Evolutionary conservation across 306 rosid species (phyloP), one percentile per base, ranked within the genome.

Genomic region (Cyamopsis tetragonoloba): DNA sequence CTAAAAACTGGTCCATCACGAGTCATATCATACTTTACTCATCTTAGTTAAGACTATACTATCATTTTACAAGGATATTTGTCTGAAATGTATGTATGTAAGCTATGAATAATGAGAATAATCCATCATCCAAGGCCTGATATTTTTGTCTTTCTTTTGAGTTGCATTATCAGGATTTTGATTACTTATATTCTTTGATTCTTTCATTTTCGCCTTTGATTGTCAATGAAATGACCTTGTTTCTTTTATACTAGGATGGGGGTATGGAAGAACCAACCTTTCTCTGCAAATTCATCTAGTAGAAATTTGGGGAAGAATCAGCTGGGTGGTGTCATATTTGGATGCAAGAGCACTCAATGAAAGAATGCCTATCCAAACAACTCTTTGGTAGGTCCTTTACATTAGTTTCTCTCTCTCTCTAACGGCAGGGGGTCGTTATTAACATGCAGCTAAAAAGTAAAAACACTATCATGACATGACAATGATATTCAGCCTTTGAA

Each of bases 291-390:
- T 61, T 7, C 1, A 7, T 32, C n/a, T 20, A 64, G 78, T 41
- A 86, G 96, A 80, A 88, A 86, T 73, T 83, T 93, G 96, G 14
- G 4, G 5, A 85, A 75, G 70, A 58, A 66, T 65, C 67, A 88
- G 61, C 99, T 93, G 46, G 99, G 99, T 8, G 87, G 96, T 3
- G 95, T 88, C 60, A 75, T 89, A 54, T 89, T 93, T 79, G 97
- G 98, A 15, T 84, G 91, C 85, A 93, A 68, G 78, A 76, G 66
- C 12, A 9, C 3, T 47, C 95, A 4, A 80, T 89, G 0, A 75
- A 71, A 54, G 97, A 93, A 63, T 89, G 97, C 50, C 83, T 88
- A 12, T 81, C 79, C 3, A 89, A 83, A 50, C 96, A 93, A 73
- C 84, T 93, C 43, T 93, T 93, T 79, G 98, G 96, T 93, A 27